Evolutionary conservation across 805 yeast species (phyloP), one percentile per base, ranked within the genome.

Genomic region (Pichia thaimueangensis): DNA sequence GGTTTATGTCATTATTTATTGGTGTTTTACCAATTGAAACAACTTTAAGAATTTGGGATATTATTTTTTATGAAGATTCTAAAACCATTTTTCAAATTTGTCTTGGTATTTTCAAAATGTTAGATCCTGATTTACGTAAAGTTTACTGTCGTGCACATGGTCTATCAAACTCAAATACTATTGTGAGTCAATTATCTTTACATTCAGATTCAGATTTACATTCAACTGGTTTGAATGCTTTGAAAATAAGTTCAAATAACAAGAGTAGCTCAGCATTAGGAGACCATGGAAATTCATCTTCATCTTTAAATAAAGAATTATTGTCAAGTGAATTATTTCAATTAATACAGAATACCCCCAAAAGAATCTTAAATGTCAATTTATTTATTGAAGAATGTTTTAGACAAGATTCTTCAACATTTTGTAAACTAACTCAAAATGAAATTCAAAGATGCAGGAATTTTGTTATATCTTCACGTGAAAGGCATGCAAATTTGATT

Each of bases 1-100:
- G 98, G 98, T 93, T 93, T 58, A 91, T 93, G 97, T 85, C 96
- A 54, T 76, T 86, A n/a, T 93, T 85, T 63, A 87, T 93, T 28
- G 96, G 95, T 0, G 78, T 82, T 1, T 63, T 93, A 21, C 98
- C 98, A 0, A 78, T 87, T 19, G 97, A 93, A 56, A 76, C 94
- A 0, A 82, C 87, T 8, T 66, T 93, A 34, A 67, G 97, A 43
- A 81, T 93, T 0, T 91, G 98, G 97, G 98, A 93, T 62, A 86
- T 94, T 48, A 64, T 91, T 38, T 89, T 94, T 69, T 87, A 84
- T 57, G 97, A 91, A 59, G 96, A 87, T 23, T 82, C 95, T 2
- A 86, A 86, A 55, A 76, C 93, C 10, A 68, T 93, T 15, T 93
- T 88, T 65, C 77, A 95, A 45, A 74, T 86, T 3, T 81, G 95